Evolutionary conservation across 2,329 filamentous ascomycete genomes (phyloP), one percentile per base, ranked within the genome.

Genomic region (Aspergillus intermedius): DNA sequence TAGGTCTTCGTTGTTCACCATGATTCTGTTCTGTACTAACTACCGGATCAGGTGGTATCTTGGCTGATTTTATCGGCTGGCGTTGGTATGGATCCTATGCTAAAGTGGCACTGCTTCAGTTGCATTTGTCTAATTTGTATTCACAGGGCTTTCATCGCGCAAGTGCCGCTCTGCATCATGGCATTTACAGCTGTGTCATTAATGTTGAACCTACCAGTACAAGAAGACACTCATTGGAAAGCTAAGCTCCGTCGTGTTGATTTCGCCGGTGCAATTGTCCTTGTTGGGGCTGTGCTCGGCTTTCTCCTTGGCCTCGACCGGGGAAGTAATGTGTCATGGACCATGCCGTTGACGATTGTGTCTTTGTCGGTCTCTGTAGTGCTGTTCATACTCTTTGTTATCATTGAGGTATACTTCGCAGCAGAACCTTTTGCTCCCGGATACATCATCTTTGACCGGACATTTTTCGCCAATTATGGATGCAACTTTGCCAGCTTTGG

Each of bases 61-160:
- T 90, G n/a, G 80, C 85, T 0, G 86, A 90, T 64, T 80, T 76
- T 4, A 77, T 90, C 45, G 85, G 86, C 30, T 90, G 87, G 87
- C 74, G 87, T 55, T 89, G 85, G 83, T 82, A 69, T 62, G 72
- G 48, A 47, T 45, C 51, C 37, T 48, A 40, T 46, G 25, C 25
- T 41, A 42, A 44, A 13, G 13, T 12, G 45, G 17, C 35, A 7
- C 43, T 22, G 10, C 28, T 48, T 17, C 17, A 17, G 5, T 35
- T 17, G n/a, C 34, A 35, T 17, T 17, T 3, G 34, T n/a, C 34
- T 35, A 35, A n/a, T 37, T 19, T 37, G n/a, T 45, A 21, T 25
- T 30, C 13, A 34, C 39, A 82, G 80, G 84, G 79, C 86, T 0
- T 91, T 93, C 61, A 65, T 88, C 10, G 75, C 75, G 2, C 88